Evolutionary conservation across 176 grass and related monocot species (phyloP), one percentile per base, ranked within the genome.

Genomic region (Cymbopogon citratus): DNA sequence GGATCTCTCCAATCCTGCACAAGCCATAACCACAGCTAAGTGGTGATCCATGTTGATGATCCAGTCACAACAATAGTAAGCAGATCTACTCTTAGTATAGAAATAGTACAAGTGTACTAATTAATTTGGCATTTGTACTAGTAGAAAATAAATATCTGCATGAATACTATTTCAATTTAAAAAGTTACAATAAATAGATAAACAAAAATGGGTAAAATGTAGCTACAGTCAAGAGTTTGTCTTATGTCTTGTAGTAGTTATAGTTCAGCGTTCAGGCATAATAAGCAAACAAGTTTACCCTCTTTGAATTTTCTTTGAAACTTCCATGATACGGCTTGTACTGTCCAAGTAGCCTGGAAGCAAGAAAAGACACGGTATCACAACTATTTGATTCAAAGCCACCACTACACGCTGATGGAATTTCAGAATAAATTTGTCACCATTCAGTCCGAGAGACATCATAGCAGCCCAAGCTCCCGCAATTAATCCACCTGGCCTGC

Each of bases 381-480:
- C 39, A 82, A 48, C 18, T 83, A 52, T 75, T 84, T 35, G 65
- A 69, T 46, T 26, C 70, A 14, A 59, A 33, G 74, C 46, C 15
- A 21, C 6, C 67, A 10, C 61, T 12, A 59, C 18, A 33, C 0
- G 15, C 65, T 41, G 28, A 71, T 52, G 16, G 21, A 66, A 24
- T 66, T 71, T 78, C 14, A 65, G 31, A 89, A 81, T 41, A 76
- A 81, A 27, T 23, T 48, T 18, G 14, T 91, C 90, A 99, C 96
- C 92, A 77, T 88, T 93, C 59, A 95, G 73, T 71, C 96, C 92
- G 14, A 95, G 74, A 62, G 96, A 92, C 92, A 90, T 90, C 96
- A 99, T 99, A 86, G 96, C 82, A 81, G 92, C 91, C 96, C 96
- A 99, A 74, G 96, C 96, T 80, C 96, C 96, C 0, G 92, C 96